Conservation (phyloP, 176 grass and related monocot genomes). For the Saccharum officinarum region DNA sequence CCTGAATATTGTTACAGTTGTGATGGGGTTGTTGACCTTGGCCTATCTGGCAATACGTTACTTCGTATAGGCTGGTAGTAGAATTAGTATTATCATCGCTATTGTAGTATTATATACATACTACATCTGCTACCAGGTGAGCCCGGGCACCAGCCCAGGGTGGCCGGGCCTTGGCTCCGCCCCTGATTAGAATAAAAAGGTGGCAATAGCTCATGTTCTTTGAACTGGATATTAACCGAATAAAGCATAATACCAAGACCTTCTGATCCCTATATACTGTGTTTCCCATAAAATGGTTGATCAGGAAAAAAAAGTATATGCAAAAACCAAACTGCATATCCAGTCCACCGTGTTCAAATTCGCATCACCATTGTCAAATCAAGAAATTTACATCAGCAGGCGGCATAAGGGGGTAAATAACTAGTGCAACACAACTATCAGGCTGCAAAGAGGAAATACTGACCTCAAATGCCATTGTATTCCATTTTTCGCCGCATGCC, state of each 20-base stretch:
- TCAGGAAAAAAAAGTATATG: not conserved
- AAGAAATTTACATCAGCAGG: slow-evolving; percentile 21
- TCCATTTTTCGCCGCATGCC: slow-evolving; percentile 92
- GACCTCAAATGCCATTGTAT: slow-evolving; percentile 90
- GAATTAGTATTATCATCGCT: too few species aligned
- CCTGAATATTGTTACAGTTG: too few species aligned
- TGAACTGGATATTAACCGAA: not conserved
- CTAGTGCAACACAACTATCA: slow-evolving; percentile 19
- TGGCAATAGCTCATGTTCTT: not conserved
- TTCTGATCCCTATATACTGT: slow-evolving; percentile 1
- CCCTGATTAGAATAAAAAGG: not conserved
- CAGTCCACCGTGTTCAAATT: not conserved
- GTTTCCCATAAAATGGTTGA: slow-evolving; percentile 12
- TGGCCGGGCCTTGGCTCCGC: too few species aligned
- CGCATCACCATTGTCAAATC: not conserved
- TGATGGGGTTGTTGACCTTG: too few species aligned
- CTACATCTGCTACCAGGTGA: too few species aligned
- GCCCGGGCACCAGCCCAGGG: too few species aligned
- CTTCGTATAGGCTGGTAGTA: too few species aligned
- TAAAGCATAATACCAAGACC: not conserved
- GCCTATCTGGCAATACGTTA: too few species aligned
- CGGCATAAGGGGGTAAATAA: not conserved
- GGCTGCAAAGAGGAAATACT: slow-evolving; percentile 19
- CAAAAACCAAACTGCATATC: not conserved
- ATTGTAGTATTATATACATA: too few species aligned